Conservation (phyloP, 2,329 filamentous ascomycete genomes). For the Fusarium sp. region DNA sequence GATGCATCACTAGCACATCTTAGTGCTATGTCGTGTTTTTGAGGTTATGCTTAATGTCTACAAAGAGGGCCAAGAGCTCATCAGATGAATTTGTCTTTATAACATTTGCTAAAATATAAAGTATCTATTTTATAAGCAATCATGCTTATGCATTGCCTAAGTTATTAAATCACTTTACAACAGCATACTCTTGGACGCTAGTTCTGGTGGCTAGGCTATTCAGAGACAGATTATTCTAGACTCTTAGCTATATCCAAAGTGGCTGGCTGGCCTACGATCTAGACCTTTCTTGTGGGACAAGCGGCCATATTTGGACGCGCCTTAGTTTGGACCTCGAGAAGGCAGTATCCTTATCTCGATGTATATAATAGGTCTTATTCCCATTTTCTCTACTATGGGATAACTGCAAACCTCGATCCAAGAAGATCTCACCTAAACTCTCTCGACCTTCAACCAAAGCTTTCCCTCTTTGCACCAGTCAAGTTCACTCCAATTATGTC, state of each 20-base stretch:
- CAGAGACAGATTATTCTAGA: background rate
- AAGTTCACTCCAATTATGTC: fast-evolving
- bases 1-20: background rate
- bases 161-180: fast-evolving
- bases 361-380: background rate
- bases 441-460: background rate
- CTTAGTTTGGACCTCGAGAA: background rate
- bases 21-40: background rate
- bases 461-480: fast-evolving
- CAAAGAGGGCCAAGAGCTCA: background rate
- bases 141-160: background rate
- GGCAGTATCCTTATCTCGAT: fast-evolving
- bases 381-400: background rate
- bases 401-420: fast-evolving
- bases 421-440: background rate
- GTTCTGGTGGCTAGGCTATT: background rate
- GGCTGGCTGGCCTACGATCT: background rate
- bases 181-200: background rate
- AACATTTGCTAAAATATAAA: fast-evolving
- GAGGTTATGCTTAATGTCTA: background rate
- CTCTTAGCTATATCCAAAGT: background rate
- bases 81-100: fast-evolving
- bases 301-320: background rate
- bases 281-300: background rate
- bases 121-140: no score